Conservation (phyloP, 2,329 filamentous ascomycete species). For the Pestalotiopsis sp. region DNA sequence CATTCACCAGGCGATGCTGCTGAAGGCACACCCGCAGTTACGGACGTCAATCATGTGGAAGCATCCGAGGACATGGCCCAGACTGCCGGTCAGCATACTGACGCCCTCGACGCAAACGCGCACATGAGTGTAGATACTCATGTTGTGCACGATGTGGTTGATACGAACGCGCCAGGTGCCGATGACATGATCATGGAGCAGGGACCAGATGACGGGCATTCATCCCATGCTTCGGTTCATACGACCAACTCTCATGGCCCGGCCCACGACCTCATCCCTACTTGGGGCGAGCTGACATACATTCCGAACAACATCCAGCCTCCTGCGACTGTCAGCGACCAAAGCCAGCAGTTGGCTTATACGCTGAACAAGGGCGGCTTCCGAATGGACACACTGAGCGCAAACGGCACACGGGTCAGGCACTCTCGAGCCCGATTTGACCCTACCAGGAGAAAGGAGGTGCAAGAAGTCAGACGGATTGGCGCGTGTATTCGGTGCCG, state of each 20-base stretch:
- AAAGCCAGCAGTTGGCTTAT: slow-evolving; percentile 27
- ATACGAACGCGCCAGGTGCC: slow-evolving; percentile 12
- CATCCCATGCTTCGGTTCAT: background rate
- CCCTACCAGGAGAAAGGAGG: slow-evolving; percentile 60
- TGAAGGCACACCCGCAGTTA: background rate
- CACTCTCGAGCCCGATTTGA: slow-evolving; percentile 61
- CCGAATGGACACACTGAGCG: slow-evolving; percentile 49
- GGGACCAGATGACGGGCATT: background rate
- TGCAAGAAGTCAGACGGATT: slow-evolving; percentile 65
- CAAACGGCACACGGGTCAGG: slow-evolving; percentile 48
- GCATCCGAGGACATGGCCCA: background rate
- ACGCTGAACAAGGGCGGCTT: slow-evolving; percentile 48
- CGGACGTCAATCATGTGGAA: background rate
- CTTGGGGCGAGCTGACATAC: slow-evolving; percentile 33
- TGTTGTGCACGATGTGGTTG: slow-evolving; percentile 11
- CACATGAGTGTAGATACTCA: background rate
- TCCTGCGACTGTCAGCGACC: slow-evolving; percentile 30
- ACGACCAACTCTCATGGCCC: background rate
- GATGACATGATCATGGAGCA: slow-evolving; percentile 32
- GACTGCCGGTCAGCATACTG: background rate
- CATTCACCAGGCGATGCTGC: background rate
- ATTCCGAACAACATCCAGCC: slow-evolving; percentile 30
- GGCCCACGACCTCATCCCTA: slow-evolving; percentile 17
- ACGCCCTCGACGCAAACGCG: background rate
- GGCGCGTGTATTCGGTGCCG: slow-evolving; percentile 68